These are phyloP conservation scores for Blepharisma japonicum DNA, from an alignment of 73 alveolate species.

Conservation along the genomic window DNA sequence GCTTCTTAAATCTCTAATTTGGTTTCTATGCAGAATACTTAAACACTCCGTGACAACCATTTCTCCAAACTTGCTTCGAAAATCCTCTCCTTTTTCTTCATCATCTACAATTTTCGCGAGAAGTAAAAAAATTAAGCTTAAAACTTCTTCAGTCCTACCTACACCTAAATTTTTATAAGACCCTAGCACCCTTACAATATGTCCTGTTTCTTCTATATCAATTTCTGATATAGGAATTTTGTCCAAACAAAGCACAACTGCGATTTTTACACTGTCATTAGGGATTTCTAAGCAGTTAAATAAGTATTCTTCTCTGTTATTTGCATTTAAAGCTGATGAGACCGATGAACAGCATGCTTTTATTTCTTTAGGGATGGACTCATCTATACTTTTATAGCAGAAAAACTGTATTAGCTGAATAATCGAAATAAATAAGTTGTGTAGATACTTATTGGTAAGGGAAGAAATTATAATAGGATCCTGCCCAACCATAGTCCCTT, in stretches of 20 bases:
- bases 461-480: slow-evolving; percentile 21
- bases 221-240: slow-evolving; percentile 70
- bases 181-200: slow-evolving; percentile 57
- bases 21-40: slow-evolving; percentile 63
- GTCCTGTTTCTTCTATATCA: slow-evolving; percentile 72
- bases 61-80: slow-evolving; percentile 65
- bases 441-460: slow-evolving; percentile 46
- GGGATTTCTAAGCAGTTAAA: slow-evolving; percentile 81
- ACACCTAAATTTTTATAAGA: slow-evolving; percentile 85
- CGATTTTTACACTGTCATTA: slow-evolving; percentile 78
- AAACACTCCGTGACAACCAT: slow-evolving; percentile 60
- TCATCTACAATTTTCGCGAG: slow-evolving; percentile 56
- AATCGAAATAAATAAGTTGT: slow-evolving; percentile 53
- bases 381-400: slow-evolving; percentile 50
- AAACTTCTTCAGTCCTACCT: slow-evolving; percentile 80
- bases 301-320: slow-evolving; percentile 68
- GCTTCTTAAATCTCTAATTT: slow-evolving; percentile 62
- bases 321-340: slow-evolving; percentile 45
- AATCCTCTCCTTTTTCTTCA: slow-evolving; percentile 45
- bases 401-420: slow-evolving; percentile 52
- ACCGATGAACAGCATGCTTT: neutral
- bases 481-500: slow-evolving; percentile 39
- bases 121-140: slow-evolving; percentile 71
- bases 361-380: neutral
- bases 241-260: slow-evolving; percentile 78